Percentiles rank a stretch among this genome's conserved stretches.
Evolutionary conservation across 129 eudicot species (phyloP).

Genomic region (Dittrichia graveolens): DNA sequence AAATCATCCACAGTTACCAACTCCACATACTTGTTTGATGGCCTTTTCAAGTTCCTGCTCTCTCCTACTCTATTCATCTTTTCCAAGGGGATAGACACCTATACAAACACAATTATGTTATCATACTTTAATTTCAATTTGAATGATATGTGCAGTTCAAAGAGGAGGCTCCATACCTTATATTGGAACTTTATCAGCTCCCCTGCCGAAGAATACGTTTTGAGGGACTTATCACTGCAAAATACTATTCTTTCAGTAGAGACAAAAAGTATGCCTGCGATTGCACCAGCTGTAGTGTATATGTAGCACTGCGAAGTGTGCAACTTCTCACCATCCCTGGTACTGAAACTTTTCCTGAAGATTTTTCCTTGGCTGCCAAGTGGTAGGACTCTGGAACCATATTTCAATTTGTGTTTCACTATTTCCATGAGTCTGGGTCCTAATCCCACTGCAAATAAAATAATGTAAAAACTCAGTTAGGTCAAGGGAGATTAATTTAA

Average conservation of each 20-base stretch:
- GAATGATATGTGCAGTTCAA: too few relatives aligned
- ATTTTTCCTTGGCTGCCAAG: slow-evolving; percentile 23
- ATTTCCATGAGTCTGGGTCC: slow-evolving; percentile 26
- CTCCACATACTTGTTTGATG: slow-evolving; percentile 34
- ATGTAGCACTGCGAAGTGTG: slow-evolving; percentile 24
- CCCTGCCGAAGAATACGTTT: slow-evolving; percentile 28
- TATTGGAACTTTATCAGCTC: slow-evolving; percentile 28
- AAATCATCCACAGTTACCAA: slow-evolving; percentile 39
- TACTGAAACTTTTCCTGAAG: slow-evolving; percentile 12
- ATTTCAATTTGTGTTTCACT: slow-evolving; percentile 28
- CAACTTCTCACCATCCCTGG: slow-evolving; percentile 26
- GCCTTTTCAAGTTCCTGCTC: slow-evolving; percentile 30
- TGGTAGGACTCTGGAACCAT: slow-evolving; percentile 34
- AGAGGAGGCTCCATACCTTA: background rate
- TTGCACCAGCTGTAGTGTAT: slow-evolving; percentile 38
- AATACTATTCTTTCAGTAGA: slow-evolving; percentile 26
- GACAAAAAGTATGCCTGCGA: slow-evolving; percentile 27
- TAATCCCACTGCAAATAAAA: slow-evolving; percentile 9
- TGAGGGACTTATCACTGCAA: slow-evolving; percentile 28
- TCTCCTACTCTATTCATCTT: slow-evolving; percentile 31
- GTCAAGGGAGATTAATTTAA: slow-evolving; percentile 9
- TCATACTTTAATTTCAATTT: background rate
- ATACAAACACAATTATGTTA: background rate
- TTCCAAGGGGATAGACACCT: slow-evolving; percentile 38
- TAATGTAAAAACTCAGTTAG: background rate